Evolutionary conservation across 805 yeast genomes (phyloP), one percentile per base, ranked within the genome.

Genomic region (Pichia exigua): DNA sequence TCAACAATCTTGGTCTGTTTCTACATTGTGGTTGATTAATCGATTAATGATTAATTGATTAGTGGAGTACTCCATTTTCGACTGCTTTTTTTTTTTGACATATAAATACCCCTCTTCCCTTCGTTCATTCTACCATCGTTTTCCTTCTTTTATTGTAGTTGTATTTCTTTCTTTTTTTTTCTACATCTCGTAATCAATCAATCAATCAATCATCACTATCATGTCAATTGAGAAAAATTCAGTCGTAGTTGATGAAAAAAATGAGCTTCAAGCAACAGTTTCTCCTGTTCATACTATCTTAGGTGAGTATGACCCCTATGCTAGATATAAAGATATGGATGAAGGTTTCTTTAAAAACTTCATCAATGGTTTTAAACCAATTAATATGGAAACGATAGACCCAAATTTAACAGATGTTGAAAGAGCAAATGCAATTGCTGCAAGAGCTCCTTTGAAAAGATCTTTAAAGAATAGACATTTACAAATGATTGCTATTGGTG

Each of bases 401-500:
- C 77, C 73, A 35, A 64, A 68, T 57, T 61, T 74, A 58, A 57
- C 73, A 17, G 76, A 71, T 35, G 64, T 73, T 27, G 79, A 77
- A 62, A 74, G 68, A 59, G 75, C 76, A 17, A 77, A 76, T 54
- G 64, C 75, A 30, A 59, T 62, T 48, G 72, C 81, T 26, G 75
- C 80, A 26, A 72, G 70, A 57, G 68, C 81, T 46, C 82, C 82
- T 17, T 68, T 76, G 52, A 66, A 74, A 38, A 70, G 85, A 57
- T 64, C 73, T 10, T 71, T 83, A 48, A 80, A 78, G 59, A 76
- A 79, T 43, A 74, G 91, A 62, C 92, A 87, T 64, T 67, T 87
- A 58, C 82, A 83, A 54, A 82, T 85, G 88, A 87, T 87, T 68
- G 90, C 94, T 47, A 73, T 87, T 55, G 94, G 92, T 58, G 91